Evolutionary conservation across 2,329 filamentous ascomycete genomes (phyloP).

Genomic region (Colletotrichum scovillei): DNA sequence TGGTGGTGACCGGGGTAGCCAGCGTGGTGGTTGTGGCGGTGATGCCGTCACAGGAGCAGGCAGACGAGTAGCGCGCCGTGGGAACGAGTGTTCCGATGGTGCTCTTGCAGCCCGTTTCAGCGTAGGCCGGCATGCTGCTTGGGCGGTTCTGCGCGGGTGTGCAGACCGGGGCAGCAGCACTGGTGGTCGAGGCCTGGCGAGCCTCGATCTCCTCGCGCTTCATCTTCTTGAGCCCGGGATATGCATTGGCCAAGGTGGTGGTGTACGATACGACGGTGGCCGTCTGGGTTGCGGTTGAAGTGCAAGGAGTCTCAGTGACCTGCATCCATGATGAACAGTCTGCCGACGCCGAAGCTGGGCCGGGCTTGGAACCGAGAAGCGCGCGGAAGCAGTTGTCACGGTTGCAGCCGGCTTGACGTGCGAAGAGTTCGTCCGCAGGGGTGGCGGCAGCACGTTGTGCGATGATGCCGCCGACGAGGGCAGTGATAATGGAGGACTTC

Average conservation of each 20-base stretch:
- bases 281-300: constrained; percentile 13
- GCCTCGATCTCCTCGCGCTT: constrained; percentile 5
- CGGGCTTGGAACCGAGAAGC: constrained; percentile 3
- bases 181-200: background rate
- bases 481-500: constrained; percentile 7
- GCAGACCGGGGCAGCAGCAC: background rate
- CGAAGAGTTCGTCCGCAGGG: constrained; percentile 14
- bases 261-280: constrained; percentile 11
- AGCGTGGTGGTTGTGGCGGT: constrained; percentile 51
- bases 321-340: constrained; percentile 21
- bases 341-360: background rate
- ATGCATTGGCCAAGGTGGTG: constrained; percentile 17
- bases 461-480: background rate
- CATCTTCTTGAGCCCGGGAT: constrained; percentile 5
- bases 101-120: background rate
- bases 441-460: constrained; percentile 8
- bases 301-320: constrained; percentile 8
- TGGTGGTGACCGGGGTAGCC: constrained; percentile 49
- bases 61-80: constrained; percentile 48
- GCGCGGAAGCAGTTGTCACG: constrained; percentile 26
- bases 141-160: constrained; percentile 6
- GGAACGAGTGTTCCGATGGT: constrained; percentile 17
- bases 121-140: constrained; percentile 14
- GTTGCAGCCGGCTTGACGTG: constrained; percentile 11
- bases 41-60: constrained; percentile 57